Conservation (phyloP, 2,329 filamentous ascomycete genomes). For the Claviceps cyperi region DNA sequence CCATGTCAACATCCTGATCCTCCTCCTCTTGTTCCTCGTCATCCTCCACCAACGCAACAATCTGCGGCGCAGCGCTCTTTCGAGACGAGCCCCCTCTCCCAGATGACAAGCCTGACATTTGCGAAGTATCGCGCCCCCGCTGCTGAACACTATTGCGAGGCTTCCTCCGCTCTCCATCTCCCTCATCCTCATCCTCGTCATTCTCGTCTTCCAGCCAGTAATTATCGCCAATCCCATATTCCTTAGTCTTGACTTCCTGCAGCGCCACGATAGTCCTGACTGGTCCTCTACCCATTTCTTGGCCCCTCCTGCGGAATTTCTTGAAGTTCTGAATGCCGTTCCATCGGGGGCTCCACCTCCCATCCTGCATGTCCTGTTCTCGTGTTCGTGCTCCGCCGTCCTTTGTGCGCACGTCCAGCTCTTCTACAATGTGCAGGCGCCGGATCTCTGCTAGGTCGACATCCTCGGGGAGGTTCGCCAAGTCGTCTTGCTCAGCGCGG, state of each 20-base stretch:
- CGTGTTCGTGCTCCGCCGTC: slow-evolving; percentile 14
- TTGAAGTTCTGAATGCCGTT: slow-evolving; percentile 96
- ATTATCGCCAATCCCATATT: slow-evolving; percentile 59
- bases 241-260: slow-evolving; percentile 55
- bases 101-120: neutral
- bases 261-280: slow-evolving; percentile 51
- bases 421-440: slow-evolving; percentile 60
- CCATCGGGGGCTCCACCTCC: slow-evolving; percentile 76
- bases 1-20: slow-evolving; percentile 15
- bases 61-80: slow-evolving; percentile 10
- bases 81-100: slow-evolving; percentile 3
- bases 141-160: neutral
- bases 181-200: slow-evolving; percentile 13
- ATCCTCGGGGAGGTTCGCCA: slow-evolving; percentile 39
- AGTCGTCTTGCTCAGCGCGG: slow-evolving; percentile 37
- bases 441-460: slow-evolving; percentile 62
- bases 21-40: slow-evolving; percentile 7
- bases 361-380: slow-evolving; percentile 37
- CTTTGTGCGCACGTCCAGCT: slow-evolving; percentile 47
- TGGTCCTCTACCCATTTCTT: slow-evolving; percentile 25
- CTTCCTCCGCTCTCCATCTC: neutral
- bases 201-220: slow-evolving; percentile 54
- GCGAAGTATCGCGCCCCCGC: neutral
- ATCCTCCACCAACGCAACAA: slow-evolving; percentile 22
- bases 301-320: slow-evolving; percentile 54